A percentile compares a stretch with the other conserved stretches of the same genome.
These are phyloP conservation scores for Trichoderma atroviride DNA, from an alignment of 2,329 filamentous ascomycete species.

Conservation along the genomic window DNA sequence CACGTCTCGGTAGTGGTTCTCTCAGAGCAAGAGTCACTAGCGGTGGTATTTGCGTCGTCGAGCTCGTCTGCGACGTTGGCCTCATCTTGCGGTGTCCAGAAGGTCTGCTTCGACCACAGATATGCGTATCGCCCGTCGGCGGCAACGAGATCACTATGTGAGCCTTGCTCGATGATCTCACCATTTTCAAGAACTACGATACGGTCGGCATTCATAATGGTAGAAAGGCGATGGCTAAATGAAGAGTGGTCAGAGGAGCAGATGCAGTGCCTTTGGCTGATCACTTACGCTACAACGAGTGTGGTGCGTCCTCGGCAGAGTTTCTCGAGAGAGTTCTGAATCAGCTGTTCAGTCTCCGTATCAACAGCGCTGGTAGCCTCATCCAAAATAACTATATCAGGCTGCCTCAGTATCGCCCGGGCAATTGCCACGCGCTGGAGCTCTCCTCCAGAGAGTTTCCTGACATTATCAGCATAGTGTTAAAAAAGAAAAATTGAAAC, in stretches of 20 bases:
- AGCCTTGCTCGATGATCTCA: conserved; percentile 64
- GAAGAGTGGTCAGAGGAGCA: background rate
- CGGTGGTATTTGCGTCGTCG: conserved; percentile 25
- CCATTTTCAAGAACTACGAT: conserved; percentile 68
- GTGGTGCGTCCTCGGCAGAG: conserved; percentile 65
- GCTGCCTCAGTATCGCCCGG: conserved; percentile 71
- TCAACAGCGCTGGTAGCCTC: conserved; percentile 80
- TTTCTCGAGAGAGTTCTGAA: conserved; percentile 62
- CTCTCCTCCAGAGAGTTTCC: conserved; percentile 67
- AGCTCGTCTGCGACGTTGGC: conserved; percentile 30
- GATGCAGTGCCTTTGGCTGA: no score
- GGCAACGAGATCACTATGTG: conserved; percentile 60
- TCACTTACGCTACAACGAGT: conserved; percentile 63
- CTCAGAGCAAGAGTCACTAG: conserved; percentile 28
- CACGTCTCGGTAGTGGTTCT: conserved; percentile 12
- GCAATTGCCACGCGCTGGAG: conserved; percentile 69
- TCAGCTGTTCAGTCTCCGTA: conserved; percentile 68
- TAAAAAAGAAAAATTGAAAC: background rate
- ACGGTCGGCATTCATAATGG: conserved; percentile 68
- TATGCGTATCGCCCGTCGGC: conserved; percentile 64
- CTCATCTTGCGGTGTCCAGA: conserved; percentile 52
- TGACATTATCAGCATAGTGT: conserved; percentile 35
- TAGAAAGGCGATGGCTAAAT: conserved; percentile 66
- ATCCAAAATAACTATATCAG: conserved; percentile 75
- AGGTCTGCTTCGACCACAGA: conserved; percentile 67